Evolutionary conservation across 495 filamentous ascomycete genomes (phyloP).

Genomic region (Xylaria palmicola): DNA sequence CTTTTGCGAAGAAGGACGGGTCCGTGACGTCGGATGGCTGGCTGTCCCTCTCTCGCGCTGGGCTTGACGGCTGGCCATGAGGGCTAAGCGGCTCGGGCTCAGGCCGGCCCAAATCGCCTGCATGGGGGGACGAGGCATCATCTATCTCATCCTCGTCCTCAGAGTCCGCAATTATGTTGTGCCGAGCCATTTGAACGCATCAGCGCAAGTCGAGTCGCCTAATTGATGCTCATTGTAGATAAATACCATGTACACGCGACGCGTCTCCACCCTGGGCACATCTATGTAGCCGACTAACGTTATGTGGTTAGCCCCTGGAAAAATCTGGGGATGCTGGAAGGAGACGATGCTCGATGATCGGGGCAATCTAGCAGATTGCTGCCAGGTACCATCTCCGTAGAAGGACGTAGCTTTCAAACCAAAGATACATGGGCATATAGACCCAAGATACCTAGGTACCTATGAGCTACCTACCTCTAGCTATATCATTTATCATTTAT

Average conservation of each 20-base stretch:
- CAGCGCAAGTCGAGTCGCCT: conserved; percentile 22
- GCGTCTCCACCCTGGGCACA: conserved; percentile 13
- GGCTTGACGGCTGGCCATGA: conserved; percentile 12
- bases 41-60: conserved; percentile 3
- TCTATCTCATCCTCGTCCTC: conserved; percentile 30
- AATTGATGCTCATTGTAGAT: background rate
- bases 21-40: conserved; percentile 22
- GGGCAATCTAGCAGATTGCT: too few species aligned
- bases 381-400: too few species aligned
- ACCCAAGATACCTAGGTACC: too few species aligned
- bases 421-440: too few species aligned
- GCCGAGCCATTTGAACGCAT: conserved; percentile 21
- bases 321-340: too few species aligned
- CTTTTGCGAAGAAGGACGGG: conserved; percentile 26
- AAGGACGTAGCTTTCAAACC: too few species aligned
- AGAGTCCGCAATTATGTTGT: conserved; percentile 29
- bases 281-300: too few species aligned
- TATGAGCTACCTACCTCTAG: too few species aligned
- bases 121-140: conserved; percentile 18
- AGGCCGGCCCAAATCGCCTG: conserved; percentile 16
- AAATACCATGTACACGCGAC: conserved; percentile 5
- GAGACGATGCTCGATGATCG: too few species aligned
- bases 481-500: too few species aligned
- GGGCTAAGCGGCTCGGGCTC: conserved; percentile 30
- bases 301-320: too few species aligned